phyloP scores from a whole-genome alignment of 805 yeast species.

The Yarrowia phangngaensis region DNA sequence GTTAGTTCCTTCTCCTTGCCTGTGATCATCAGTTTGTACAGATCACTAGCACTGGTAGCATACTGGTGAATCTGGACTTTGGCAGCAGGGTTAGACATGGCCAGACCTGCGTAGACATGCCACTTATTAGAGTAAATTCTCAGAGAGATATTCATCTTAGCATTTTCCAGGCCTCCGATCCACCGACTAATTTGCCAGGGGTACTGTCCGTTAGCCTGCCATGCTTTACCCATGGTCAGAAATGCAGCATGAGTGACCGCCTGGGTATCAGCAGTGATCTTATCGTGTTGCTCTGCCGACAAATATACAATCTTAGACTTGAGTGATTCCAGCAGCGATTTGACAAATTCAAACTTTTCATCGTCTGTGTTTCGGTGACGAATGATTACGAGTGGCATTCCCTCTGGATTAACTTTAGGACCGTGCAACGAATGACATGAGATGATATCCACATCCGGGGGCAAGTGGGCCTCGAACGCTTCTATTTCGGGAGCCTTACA shows the following conservation, averaged over 20 bases:
- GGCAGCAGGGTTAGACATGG: slow-evolving; percentile 92
- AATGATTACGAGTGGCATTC: slow-evolving; percentile 88
- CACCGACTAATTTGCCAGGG: slow-evolving; percentile 86
- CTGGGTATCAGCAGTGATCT: slow-evolving; percentile 95
- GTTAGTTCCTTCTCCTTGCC: slow-evolving; percentile 56
- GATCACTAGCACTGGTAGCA: slow-evolving; percentile 74
- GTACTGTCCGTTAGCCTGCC: slow-evolving; percentile 76
- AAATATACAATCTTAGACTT: slow-evolving; percentile 72
- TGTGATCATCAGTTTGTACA: slow-evolving; percentile 78
- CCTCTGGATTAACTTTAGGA: slow-evolving; percentile 80
- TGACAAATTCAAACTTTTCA: slow-evolving; percentile 55
- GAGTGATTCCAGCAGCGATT: slow-evolving; percentile 62
- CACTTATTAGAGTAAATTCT: slow-evolving; percentile 90
- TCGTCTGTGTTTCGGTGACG: slow-evolving; percentile 62
- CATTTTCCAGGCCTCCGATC: slow-evolving; percentile 94
- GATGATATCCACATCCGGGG: slow-evolving; percentile 75
- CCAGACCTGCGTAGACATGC: slow-evolving; percentile 98
- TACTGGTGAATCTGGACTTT: slow-evolving; percentile 88
- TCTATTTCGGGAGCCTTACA: slow-evolving; percentile 86
- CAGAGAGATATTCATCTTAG: slow-evolving; percentile 87
- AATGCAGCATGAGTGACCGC: slow-evolving; percentile 98
- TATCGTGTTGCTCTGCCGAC: slow-evolving; percentile 85
- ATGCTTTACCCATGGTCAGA: slow-evolving; percentile 93
- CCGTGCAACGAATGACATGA: slow-evolving; percentile 93
- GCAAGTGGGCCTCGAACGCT: slow-evolving; percentile 75